Base-by-base conservation (phyloP, 768 basidiomycete species). In the Ephemerocybe angulata region DNA sequence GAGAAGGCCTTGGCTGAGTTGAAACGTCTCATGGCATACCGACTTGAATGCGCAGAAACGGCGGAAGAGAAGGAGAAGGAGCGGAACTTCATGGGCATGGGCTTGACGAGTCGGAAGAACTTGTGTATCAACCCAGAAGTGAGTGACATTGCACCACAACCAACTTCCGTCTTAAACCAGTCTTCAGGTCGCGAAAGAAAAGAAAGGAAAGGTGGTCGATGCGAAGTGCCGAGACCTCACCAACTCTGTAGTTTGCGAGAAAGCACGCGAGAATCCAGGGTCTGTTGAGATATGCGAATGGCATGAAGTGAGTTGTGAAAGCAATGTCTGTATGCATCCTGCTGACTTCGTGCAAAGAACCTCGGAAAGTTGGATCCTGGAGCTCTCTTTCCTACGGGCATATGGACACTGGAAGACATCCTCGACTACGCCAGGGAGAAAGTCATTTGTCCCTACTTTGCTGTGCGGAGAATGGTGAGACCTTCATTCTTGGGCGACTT, bases 131-230 rank as follows among this genome's bases (percentile, higher is more conserved):
- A 99, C 65, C 94, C 96, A 1, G 89, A 93, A 70, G 96, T 94
- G 59, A 57, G 76, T 68, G n/a, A 5, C 40, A 35, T 24, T 29
- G 13, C 33, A 19, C 41, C 47, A 37, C 27, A 29, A 35, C 27
- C 21, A 33, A 15, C 25, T 40, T 53, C 30, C 50, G 50, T 19
- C 28, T 33, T 35, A 52, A 38, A 55, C n/a, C 46, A 30, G 8
- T 41, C 29, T 52, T 6, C 60, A 97, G 94, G 92, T 98, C 3
- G 85, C 91, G 22, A 95, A 91, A 67, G 97, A 98, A 76, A 99
- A 98, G 80, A 99, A 98, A 70, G 97, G 97, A 4, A 94, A 90
- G 66, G 85, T 95, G 0, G 95, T 99, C 27, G 97, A 99, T 74
- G 96, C 96, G 13, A 82, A 93, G 55, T 99, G 97, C 79, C 80